Evolutionary conservation across 78 protist species (phyloP).

Genomic region (Dictyostelium brefeldianum): DNA sequence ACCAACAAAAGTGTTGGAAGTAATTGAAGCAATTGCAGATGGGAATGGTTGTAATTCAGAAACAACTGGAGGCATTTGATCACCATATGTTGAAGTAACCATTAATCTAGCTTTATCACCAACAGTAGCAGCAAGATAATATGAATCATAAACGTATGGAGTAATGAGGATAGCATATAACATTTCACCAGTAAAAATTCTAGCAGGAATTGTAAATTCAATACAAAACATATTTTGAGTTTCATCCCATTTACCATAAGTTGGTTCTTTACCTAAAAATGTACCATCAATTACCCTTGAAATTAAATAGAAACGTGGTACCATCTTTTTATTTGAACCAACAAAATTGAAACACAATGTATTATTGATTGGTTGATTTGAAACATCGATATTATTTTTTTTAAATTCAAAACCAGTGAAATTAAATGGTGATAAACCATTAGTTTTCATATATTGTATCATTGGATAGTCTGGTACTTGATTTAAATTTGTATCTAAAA

Average conservation of each 20-base stretch:
- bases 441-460: too few relatives aligned
- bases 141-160: neutral
- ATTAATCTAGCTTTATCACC: neutral
- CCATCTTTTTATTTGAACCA: neutral
- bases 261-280: neutral
- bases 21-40: neutral
- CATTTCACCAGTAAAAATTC: neutral
- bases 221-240: neutral
- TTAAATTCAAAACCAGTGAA: conserved; percentile 23
- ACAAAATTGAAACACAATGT: neutral
- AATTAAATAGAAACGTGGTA: neutral
- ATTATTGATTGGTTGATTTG: neutral
- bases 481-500: neutral
- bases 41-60: neutral
- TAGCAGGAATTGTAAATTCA: conserved; percentile 17
- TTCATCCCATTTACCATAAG: conserved; percentile 1
- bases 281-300: neutral
- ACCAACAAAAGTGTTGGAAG: neutral
- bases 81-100: conserved; percentile 5
- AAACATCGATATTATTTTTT: conserved; percentile 14
- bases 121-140: neutral
- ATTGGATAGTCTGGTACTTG: neutral
- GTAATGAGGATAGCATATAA: neutral
- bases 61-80: conserved; percentile 35
- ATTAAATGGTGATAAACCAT: neutral